A percentile compares a stretch with the other conserved stretches of the same genome.
These are phyloP conservation scores for Zea luxurians DNA, from an alignment of 176 grass and related monocot genomes.

Conservation along the genomic window DNA sequence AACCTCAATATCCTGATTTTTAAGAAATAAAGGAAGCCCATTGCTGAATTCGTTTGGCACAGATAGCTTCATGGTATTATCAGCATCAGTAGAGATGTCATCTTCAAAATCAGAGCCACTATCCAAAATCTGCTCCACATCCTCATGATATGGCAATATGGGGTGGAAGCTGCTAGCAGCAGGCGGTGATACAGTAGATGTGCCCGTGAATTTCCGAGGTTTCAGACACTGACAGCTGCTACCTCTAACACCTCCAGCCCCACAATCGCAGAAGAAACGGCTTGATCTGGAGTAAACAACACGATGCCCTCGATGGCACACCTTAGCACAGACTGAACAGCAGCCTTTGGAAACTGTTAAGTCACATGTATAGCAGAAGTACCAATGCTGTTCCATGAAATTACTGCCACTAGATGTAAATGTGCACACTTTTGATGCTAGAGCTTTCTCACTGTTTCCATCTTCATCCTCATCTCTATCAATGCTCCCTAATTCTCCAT, in stretches of 20 bases:
- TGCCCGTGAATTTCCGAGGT: conserved; percentile 82
- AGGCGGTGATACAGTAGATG: conserved; percentile 35
- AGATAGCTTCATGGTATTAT: conserved; percentile 68
- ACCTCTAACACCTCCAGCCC: conserved; percentile 89
- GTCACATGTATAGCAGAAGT: conserved; percentile 98
- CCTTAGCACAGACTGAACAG: conserved; percentile 90
- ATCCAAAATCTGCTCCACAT: conserved; percentile 71
- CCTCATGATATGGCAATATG: conserved; percentile 68
- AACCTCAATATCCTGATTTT: conserved; percentile 70
- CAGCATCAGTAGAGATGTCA: conserved; percentile 65
- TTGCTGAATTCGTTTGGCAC: conserved; percentile 74
- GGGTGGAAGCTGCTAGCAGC: conserved; percentile 55
- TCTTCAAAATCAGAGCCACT: conserved; percentile 98
- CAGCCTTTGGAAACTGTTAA: conserved; percentile 96
- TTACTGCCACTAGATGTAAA: conserved; percentile 99
- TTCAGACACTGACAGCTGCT: conserved; percentile 93
- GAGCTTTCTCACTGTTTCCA: conserved; percentile 69
- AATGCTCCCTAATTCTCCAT: conserved; percentile 90
- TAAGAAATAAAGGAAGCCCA: conserved; percentile 61
- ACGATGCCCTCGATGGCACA: conserved; percentile 90
- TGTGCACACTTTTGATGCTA: conserved; percentile 92
- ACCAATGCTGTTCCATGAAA: conserved; percentile 99
- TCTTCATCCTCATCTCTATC: conserved; percentile 97
- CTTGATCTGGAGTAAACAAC: conserved; percentile 98
- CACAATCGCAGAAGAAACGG: conserved; percentile 98